phyloP scores from a whole-genome alignment of 2,329 filamentous ascomycete species.

The Aspergillus tubingensis region DNA sequence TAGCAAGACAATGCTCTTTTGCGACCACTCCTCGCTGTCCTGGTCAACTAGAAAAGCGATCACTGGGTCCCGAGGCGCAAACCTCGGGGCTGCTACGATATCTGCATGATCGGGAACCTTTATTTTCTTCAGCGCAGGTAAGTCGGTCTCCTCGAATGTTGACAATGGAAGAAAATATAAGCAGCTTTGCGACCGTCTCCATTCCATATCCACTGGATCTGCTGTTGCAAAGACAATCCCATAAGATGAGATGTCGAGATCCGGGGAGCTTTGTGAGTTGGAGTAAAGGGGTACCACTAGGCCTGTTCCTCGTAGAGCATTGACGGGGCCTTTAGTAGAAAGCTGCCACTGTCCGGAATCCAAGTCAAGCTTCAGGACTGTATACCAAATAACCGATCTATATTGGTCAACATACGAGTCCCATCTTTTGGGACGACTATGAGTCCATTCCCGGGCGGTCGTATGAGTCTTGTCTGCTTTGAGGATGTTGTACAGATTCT shows the following conservation, averaged over 20 bases:
- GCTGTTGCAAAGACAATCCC: background rate
- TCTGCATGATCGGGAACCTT: background rate
- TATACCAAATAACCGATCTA: slow-evolving; percentile 4
- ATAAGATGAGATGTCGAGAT: background rate
- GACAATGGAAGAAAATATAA: slow-evolving; percentile 1
- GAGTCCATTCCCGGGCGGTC: slow-evolving; percentile 1
- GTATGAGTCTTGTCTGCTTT: background rate
- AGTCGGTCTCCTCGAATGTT: slow-evolving; percentile 2
- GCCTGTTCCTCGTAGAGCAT: slow-evolving; percentile 2
- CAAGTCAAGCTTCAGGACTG: background rate
- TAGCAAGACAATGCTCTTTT: background rate
- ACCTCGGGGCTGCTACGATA: background rate
- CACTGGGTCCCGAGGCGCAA: background rate
- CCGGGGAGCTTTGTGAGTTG: background rate
- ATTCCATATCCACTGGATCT: background rate
- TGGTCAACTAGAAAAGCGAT: slow-evolving; percentile 3
- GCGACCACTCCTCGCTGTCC: background rate
- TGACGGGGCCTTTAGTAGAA: background rate
- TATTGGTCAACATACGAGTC: background rate
- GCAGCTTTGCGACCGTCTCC: background rate
- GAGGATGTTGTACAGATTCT: background rate
- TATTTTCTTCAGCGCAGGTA: background rate
- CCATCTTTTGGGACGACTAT: slow-evolving; percentile 4
- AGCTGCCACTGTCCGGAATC: background rate
- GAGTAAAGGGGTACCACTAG: background rate